These are phyloP conservation scores for Crithidia fasciculata DNA, from an alignment of 208 protist genomes.

Conservation along the genomic window DNA sequence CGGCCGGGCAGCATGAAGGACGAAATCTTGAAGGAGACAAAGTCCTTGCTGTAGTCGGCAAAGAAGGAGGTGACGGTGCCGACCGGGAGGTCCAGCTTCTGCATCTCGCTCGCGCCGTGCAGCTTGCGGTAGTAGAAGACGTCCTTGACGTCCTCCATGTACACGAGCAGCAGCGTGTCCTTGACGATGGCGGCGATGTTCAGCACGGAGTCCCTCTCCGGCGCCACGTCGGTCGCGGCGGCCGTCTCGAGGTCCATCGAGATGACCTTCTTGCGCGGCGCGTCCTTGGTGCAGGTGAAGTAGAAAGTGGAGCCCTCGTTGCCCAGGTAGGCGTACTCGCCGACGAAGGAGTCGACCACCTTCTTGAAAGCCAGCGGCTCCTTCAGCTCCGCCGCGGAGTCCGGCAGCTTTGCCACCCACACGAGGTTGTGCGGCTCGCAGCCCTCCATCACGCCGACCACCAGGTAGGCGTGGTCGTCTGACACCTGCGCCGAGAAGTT, in stretches of 20 bases:
- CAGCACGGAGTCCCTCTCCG: conserved; percentile 76
- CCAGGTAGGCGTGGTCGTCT: conserved; percentile 82
- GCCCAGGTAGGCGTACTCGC: conserved; percentile 87
- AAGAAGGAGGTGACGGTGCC: conserved; percentile 68
- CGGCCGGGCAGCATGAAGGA: conserved; percentile 92
- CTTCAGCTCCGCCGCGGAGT: conserved; percentile 36
- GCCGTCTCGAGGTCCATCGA: conserved; percentile 67
- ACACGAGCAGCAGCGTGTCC: conserved; percentile 85
- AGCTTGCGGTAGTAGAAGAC: conserved; percentile 84
- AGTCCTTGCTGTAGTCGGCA: conserved; percentile 57
- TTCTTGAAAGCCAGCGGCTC: conserved; percentile 67
- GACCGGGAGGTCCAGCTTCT: conserved; percentile 79
- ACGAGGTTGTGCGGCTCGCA: conserved; percentile 87
- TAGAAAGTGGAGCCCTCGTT: conserved; percentile 88
- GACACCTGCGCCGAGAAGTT: conserved; percentile 67
- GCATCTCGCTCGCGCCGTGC: conserved; percentile 26
- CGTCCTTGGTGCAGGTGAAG: conserved; percentile 90
- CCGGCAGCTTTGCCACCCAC: conserved; percentile 73
- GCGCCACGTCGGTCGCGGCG: conserved; percentile 66
- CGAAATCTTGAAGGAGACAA: conserved; percentile 91
- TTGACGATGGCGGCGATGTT: conserved; percentile 54
- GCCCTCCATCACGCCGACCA: conserved; percentile 69
- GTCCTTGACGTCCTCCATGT: conserved; percentile 95
- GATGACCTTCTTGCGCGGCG: conserved; percentile 89
- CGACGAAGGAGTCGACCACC: conserved; percentile 87